These are phyloP conservation scores for Hibiscus trionum DNA, from an alignment of 345 rosid species.

Conservation along the genomic window DNA sequence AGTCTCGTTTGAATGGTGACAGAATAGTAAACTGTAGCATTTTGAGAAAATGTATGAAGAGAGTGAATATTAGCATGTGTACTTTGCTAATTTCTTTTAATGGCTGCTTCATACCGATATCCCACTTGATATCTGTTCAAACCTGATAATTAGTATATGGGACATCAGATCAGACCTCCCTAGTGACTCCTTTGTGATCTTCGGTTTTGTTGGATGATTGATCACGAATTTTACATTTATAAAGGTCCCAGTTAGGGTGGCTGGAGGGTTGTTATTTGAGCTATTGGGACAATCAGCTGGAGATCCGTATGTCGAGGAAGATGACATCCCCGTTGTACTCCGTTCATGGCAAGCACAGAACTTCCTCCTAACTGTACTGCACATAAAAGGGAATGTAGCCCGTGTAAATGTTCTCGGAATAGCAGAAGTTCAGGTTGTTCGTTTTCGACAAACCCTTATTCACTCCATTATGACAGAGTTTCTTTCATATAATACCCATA, in stretches of 20 bases:
- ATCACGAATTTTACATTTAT: slow-evolving; percentile 7
- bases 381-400: slow-evolving; percentile 59
- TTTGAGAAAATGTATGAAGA: background rate
- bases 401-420: slow-evolving; percentile 61
- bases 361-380: slow-evolving; percentile 72
- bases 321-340: slow-evolving; percentile 83
- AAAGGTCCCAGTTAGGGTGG: slow-evolving; percentile 91
- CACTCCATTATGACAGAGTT: slow-evolving; percentile 57
- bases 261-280: slow-evolving; percentile 96
- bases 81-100: background rate
- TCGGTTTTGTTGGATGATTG: slow-evolving; percentile 6
- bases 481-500: background rate
- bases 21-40: background rate
- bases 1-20: background rate
- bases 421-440: slow-evolving; percentile 85
- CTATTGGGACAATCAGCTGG: slow-evolving; percentile 96
- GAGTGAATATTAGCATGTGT: background rate
- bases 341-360: slow-evolving; percentile 98
- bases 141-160: background rate
- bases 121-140: background rate
- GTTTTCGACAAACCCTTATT: slow-evolving; percentile 5
- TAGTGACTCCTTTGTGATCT: background rate
- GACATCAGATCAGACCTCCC: background rate
- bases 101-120: background rate
- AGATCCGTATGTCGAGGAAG: slow-evolving; percentile 82